Evolutionary conservation across 2,329 filamentous ascomycete species (phyloP).

Genomic region (Laburnicola sp.): DNA sequence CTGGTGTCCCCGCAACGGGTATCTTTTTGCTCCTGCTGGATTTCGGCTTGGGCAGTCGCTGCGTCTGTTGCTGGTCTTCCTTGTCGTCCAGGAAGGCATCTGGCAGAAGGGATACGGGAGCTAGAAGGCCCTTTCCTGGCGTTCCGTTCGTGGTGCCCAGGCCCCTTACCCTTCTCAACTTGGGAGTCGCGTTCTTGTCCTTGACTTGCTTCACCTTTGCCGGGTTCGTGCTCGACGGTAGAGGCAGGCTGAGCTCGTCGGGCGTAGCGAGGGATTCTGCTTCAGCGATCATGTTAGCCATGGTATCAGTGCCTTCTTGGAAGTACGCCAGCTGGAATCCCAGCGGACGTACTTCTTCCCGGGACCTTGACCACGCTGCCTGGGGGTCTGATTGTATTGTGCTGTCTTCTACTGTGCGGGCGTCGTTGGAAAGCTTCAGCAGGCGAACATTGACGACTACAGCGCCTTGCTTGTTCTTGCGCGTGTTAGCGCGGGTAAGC

Average conservation of each 20-base stretch:
- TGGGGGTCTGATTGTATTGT: constrained; percentile 7
- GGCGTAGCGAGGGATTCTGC: constrained; percentile 36
- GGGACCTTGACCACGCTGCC: constrained; percentile 18
- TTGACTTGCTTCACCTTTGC: constrained; percentile 28
- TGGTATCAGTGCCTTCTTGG: constrained; percentile 43
- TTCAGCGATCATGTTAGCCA: constrained; percentile 32
- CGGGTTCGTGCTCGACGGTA: constrained; percentile 19
- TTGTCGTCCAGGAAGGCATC: constrained; percentile 32
- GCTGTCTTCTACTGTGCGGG: not conserved
- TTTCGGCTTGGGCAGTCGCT: constrained; percentile 24
- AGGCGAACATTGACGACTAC: constrained; percentile 50
- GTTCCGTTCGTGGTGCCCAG: constrained; percentile 44
- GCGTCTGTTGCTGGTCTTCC: constrained; percentile 17
- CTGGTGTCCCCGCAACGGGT: constrained; percentile 17
- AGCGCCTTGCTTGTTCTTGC: constrained; percentile 54
- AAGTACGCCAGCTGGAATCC: constrained; percentile 54
- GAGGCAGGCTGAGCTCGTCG: constrained; percentile 34
- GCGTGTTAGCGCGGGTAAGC: constrained; percentile 53
- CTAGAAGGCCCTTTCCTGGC: constrained; percentile 42
- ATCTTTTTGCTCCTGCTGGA: constrained; percentile 29
- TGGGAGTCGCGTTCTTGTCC: constrained; percentile 37
- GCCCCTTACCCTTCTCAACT: constrained; percentile 35
- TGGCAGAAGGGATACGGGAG: constrained; percentile 34
- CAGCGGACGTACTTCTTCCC: constrained; percentile 47
- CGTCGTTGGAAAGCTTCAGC: constrained; percentile 46